Conservation (phyloP, 2,329 filamentous ascomycete species). For the Hymenotorrendiella dingleyae region DNA sequence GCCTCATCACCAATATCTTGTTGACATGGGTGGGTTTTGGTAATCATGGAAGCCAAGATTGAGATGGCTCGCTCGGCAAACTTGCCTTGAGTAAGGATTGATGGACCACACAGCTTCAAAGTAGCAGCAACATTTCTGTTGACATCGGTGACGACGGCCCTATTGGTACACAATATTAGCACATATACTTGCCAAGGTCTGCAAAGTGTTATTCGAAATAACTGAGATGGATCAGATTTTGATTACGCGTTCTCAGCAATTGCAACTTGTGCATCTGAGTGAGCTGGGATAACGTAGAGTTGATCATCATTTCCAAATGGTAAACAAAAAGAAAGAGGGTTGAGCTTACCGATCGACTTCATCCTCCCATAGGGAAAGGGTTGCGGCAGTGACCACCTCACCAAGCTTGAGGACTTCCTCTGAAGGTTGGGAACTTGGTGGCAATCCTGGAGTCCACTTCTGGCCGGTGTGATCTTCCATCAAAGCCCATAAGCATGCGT, state of each 20-base stretch:
- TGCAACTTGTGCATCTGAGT: constrained; percentile 88
- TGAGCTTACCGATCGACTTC: constrained; percentile 85
- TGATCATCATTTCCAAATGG: constrained; percentile 68
- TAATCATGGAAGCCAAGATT: constrained; percentile 72
- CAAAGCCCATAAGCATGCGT: constrained; percentile 83
- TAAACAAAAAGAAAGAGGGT: constrained; percentile 19
- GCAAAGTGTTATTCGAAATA: constrained; percentile 20
- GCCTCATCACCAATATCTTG: constrained; percentile 79
- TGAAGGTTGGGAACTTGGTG: constrained; percentile 73
- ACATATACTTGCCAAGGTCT: constrained; percentile 16
- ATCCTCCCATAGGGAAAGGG: constrained; percentile 78
- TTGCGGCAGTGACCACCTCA: constrained; percentile 77
- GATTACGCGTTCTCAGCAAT: constrained; percentile 82
- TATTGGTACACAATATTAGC: constrained; percentile 44
- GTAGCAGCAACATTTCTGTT: constrained; percentile 89
- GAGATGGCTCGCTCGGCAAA: constrained; percentile 72
- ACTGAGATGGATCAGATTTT: constrained; percentile 37
- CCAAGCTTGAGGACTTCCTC: constrained; percentile 78
- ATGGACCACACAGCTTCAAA: constrained; percentile 84
- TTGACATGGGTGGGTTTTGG: constrained; percentile 87
- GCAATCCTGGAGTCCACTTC: constrained; percentile 88
- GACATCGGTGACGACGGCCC: constrained; percentile 85
- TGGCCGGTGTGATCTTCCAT: constrained; percentile 71
- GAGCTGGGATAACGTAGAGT: constrained; percentile 95
- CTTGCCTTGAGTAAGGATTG: constrained; percentile 68